A percentile compares a stretch with the other conserved stretches of the same genome.
phyloP scores from a whole-genome alignment of 768 basidiomycete genomes.

The Panaeolus cyanescens region DNA sequence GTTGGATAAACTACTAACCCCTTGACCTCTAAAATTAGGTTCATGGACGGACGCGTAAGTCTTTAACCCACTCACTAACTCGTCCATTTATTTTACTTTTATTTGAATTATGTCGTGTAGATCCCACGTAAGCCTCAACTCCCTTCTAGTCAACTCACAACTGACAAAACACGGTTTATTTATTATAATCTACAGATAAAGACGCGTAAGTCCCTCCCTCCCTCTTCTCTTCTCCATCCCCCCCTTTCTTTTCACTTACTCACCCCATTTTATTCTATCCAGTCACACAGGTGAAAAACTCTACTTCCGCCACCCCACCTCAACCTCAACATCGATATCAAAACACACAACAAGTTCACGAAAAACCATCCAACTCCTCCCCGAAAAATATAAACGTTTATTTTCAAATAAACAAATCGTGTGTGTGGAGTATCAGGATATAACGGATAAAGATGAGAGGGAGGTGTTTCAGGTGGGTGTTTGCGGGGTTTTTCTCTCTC shows the following conservation, averaged over 20 bases:
- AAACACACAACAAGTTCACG: constrained; percentile 13
- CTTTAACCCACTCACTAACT: constrained; percentile 3
- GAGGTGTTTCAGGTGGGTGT: constrained; percentile 70
- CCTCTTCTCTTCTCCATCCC: neutral
- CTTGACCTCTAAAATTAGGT: constrained; percentile 42
- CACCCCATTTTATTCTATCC: neutral
- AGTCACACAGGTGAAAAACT: constrained; percentile 48
- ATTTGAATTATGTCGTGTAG: constrained; percentile 39
- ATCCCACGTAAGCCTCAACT: constrained; percentile 21
- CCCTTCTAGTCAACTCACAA: constrained; percentile 31
- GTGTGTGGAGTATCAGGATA: constrained; percentile 75
- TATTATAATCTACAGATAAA: constrained; percentile 34
- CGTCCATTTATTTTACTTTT: constrained; percentile 5
- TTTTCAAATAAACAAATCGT: constrained; percentile 79
- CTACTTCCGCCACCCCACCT: constrained; percentile 41
- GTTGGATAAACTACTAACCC: too few species aligned
- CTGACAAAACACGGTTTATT: neutral
- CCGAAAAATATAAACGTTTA: constrained; percentile 53
- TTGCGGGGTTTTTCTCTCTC: too few species aligned
- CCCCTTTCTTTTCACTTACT: neutral
- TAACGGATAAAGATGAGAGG: constrained; percentile 57
- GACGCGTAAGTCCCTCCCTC: constrained; percentile 45
- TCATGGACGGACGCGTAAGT: constrained; percentile 70
- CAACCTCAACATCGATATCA: constrained; percentile 7
- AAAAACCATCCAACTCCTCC: constrained; percentile 34